Conservation (phyloP, 352 stramenopile species). For the Phytophthora sp. region DNA sequence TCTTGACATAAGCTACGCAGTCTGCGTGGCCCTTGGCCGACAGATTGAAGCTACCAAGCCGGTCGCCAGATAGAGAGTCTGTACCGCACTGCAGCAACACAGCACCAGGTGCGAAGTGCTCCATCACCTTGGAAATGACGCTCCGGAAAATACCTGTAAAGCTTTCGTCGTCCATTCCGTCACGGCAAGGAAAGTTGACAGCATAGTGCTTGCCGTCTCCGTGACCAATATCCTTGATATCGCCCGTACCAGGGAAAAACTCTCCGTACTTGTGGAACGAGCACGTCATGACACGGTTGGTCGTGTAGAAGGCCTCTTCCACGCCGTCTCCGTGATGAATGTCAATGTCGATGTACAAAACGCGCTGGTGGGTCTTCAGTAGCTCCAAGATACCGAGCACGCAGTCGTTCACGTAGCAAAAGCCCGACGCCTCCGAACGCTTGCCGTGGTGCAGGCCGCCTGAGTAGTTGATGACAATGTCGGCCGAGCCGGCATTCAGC, state of each 20-base stretch:
- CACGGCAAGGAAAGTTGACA: constrained; percentile 98
- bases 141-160: constrained; percentile 91
- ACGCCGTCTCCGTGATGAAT: constrained; percentile 99
- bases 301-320: constrained; percentile 99
- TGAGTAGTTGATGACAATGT: constrained; percentile 99
- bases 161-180: constrained; percentile 98
- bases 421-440: constrained; percentile 97
- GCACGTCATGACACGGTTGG: constrained; percentile 98
- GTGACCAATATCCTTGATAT: constrained; percentile 84
- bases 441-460: constrained; percentile 99
- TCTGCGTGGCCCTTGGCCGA: constrained; percentile 97
- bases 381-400: constrained; percentile 99
- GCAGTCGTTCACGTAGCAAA: constrained; percentile 99
- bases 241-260: constrained; percentile 98
- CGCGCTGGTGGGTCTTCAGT: constrained; percentile 96
- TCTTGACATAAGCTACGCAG: constrained; percentile 96
- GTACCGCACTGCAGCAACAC: constrained; percentile 98
- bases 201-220: constrained; percentile 97
- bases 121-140: constrained; percentile 98
- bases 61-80: constrained; percentile 98
- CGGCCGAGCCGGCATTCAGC: constrained; percentile 94
- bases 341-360: constrained; percentile 99
- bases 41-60: constrained; percentile 98
- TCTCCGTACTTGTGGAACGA: constrained; percentile 99
- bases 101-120: constrained; percentile 95